Evolutionary conservation across 768 basidiomycete genomes (phyloP).

Genomic region (Tylopilus sp.): DNA sequence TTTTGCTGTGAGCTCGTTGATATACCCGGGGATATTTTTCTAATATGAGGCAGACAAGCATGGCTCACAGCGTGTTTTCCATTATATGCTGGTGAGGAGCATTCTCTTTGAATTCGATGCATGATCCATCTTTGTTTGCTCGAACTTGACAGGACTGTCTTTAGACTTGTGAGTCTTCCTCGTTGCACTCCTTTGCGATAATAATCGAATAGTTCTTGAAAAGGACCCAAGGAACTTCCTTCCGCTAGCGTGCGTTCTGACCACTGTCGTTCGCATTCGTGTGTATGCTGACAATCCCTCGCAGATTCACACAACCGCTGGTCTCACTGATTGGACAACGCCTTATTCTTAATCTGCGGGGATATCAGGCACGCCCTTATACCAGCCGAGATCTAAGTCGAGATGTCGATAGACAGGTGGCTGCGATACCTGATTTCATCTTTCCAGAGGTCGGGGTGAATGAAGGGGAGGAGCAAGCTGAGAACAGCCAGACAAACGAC

Average conservation of each 20-base stretch:
- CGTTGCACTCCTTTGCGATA: neutral
- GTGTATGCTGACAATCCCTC: neutral
- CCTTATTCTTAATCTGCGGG: constrained; percentile 18
- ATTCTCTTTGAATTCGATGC: neutral
- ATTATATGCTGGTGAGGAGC: neutral
- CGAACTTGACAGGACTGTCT: constrained; percentile 10
- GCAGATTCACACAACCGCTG: constrained; percentile 14
- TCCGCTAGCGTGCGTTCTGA: neutral
- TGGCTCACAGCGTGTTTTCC: neutral
- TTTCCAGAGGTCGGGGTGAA: neutral
- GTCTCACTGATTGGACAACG: constrained; percentile 18
- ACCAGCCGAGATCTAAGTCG: constrained; percentile 8
- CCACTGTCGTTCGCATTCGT: neutral
- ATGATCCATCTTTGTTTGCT: neutral
- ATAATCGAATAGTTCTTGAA: neutral
- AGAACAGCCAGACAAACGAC: neutral
- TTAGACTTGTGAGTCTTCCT: neutral
- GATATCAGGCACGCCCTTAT: neutral
- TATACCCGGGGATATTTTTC: neutral
- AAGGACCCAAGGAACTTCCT: constrained; percentile 16
- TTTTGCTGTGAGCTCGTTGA: neutral
- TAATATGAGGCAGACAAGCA: neutral
- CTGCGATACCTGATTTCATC: constrained; percentile 2
- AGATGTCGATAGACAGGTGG: constrained; percentile 20
- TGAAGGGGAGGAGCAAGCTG: neutral